phyloP scores from a whole-genome alignment of 2,329 filamentous ascomycete species.

The Venturia aucupariae region DNA sequence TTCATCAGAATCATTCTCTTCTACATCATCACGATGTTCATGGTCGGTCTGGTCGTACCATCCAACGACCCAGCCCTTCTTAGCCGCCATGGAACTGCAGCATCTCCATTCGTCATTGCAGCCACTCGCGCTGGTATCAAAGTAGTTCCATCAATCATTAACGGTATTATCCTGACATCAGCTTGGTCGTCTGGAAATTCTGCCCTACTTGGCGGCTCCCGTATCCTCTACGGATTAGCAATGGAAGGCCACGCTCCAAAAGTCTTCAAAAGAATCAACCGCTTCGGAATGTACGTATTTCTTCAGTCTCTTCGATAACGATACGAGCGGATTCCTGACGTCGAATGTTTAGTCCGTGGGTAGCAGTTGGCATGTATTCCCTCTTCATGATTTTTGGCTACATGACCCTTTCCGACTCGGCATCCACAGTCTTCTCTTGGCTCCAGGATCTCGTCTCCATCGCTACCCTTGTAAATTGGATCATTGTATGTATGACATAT shows the following conservation, averaged over 20 bases:
- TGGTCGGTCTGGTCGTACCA: conserved; percentile 15
- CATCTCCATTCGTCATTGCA: conserved; percentile 15
- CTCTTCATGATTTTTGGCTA: conserved; percentile 32
- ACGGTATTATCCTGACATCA: conserved; percentile 3
- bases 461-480: conserved; percentile 37
- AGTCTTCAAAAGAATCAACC: conserved; percentile 33
- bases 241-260: not conserved
- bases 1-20: conserved; percentile 15
- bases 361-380: conserved; percentile 29
- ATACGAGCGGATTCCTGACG: conserved; percentile 24
- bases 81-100: not conserved
- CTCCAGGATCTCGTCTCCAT: conserved; percentile 37
- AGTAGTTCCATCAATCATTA: conserved; percentile 14
- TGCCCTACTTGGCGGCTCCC: conserved; percentile 45
- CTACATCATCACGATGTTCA: conserved; percentile 15
- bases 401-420: conserved; percentile 31
- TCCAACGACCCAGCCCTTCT: conserved; percentile 18
- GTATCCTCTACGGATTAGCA: not conserved
- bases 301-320: not conserved
- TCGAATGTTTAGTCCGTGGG: conserved; percentile 22
- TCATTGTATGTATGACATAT: conserved; percentile 37
- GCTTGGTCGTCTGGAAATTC: conserved; percentile 32
- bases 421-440: conserved; percentile 33
- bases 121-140: conserved; percentile 8
- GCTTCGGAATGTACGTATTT: conserved; percentile 28